Evolutionary conservation across 2,329 filamentous ascomycete species (phyloP).

Genomic region (Claviceps citrina): DNA sequence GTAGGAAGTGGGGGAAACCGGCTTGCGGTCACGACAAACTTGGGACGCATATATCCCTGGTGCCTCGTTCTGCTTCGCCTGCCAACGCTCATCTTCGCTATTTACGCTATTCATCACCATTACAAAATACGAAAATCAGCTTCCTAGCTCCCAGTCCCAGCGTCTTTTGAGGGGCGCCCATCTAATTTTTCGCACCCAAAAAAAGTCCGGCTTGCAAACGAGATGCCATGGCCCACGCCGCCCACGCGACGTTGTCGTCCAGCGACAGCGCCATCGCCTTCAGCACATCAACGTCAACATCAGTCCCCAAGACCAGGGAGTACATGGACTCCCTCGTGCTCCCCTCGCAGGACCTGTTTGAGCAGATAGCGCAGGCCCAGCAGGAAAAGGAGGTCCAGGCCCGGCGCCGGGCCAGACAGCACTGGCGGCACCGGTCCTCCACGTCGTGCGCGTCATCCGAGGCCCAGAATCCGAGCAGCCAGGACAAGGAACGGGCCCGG

Average conservation of each 20-base stretch:
- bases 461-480: neutral
- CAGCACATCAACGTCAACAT: slow-evolving; percentile 3
- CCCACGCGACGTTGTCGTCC: slow-evolving; percentile 2
- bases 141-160: too few relatives aligned
- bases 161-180: too few relatives aligned
- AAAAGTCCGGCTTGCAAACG: too few relatives aligned
- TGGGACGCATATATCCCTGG: too few relatives aligned
- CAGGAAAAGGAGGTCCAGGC: slow-evolving; percentile 29
- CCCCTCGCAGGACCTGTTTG: slow-evolving; percentile 31
- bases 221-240: neutral
- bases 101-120: too few relatives aligned
- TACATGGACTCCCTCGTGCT: slow-evolving; percentile 37
- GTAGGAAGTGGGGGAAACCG: too few relatives aligned
- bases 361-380: slow-evolving; percentile 34
- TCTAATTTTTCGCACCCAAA: too few relatives aligned
- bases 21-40: too few relatives aligned
- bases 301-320: slow-evolving; percentile 18
- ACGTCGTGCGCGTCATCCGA: slow-evolving; percentile 3
- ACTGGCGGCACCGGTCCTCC: slow-evolving; percentile 17
- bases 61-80: too few relatives aligned
- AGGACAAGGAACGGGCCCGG: slow-evolving; percentile 16
- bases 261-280: slow-evolving; percentile 6
- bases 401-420: slow-evolving; percentile 24
- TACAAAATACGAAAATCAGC: too few relatives aligned
- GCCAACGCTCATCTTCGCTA: too few relatives aligned